These are phyloP conservation scores for Rubia balearica DNA, from an alignment of 305 asterid species.

Conservation along the genomic window DNA sequence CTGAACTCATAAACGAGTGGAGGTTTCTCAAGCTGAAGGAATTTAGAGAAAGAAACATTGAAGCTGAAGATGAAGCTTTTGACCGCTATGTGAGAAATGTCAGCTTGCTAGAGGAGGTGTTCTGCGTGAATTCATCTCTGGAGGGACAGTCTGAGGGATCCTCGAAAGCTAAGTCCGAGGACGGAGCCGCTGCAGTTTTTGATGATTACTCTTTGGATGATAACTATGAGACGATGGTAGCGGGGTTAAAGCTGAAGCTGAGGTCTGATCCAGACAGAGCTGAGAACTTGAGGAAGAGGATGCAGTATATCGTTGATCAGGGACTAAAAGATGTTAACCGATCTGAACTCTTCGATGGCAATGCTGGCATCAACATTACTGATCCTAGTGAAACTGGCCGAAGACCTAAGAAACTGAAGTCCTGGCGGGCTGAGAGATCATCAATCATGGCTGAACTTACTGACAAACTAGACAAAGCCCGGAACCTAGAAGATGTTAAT, in stretches of 20 bases:
- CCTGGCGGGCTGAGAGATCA: conserved; percentile 39
- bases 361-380: conserved; percentile 23
- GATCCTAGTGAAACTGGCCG: conserved; percentile 42
- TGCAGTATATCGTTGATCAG: conserved; percentile 61
- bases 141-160: conserved; percentile 31
- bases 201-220: conserved; percentile 32
- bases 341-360: conserved; percentile 28
- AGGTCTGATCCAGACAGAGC: conserved; percentile 53
- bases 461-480: conserved; percentile 68
- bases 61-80: conserved; percentile 70
- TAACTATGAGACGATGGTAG: conserved; percentile 26
- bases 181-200: conserved; percentile 26
- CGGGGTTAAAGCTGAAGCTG: conserved; percentile 50
- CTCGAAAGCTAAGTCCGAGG: conserved; percentile 16
- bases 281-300: conserved; percentile 62
- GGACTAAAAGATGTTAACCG: conserved; percentile 53
- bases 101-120: conserved; percentile 64
- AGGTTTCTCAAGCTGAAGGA: conserved; percentile 84
- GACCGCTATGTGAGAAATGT: conserved; percentile 75
- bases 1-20: conserved; percentile 80
- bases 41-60: conserved; percentile 54
- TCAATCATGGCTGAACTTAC: conserved; percentile 43
- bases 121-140: conserved; percentile 35
- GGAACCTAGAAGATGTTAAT: conserved; percentile 67
- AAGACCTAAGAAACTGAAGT: conserved; percentile 45